Base-by-base conservation (phyloP, 2,329 filamentous ascomycete genomes). In the Calcarisporium arbuscula region DNA sequence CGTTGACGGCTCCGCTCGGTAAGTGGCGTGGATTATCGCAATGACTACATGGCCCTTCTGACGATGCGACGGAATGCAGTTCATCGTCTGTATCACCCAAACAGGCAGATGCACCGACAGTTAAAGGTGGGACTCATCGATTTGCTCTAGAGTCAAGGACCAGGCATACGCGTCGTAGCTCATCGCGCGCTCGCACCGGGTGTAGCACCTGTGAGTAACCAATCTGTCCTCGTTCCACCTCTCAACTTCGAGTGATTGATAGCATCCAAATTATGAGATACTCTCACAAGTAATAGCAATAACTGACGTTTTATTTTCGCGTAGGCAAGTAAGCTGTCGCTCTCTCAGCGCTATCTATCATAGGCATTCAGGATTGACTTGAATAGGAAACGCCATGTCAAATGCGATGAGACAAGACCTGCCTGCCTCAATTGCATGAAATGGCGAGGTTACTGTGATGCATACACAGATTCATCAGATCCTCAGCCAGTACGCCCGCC, bases 391-490 rank as follows among this genome's bases (percentile, higher is more conserved):
- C 60, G 61, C 15, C 61, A 64, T 41, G 56, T 65, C 23, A 65
- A 65, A 44, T 65, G 61, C 36, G 61, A 65, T 31, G 61, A 65
- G 43, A 58, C 58, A 17, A 57, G 58, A 23, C 61, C 61, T 14
- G 53, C 58, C 5, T 65, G 61, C 39, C 50, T 58, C 21, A 65
- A 62, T 30, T 65, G 61, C 36, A 47, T 64, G 36, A 63, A 60
- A 45, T 64, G 60, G 54, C 49, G 53, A 32, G 61, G 61, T n/a
- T 55, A 59, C 34, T 63, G 61, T 30, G 54, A 60, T 19, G 51
- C 56, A 9, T 64, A 62, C 28, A 34, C 39, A 7, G 53, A 53
- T n/a, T 30, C 42, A 4, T 22, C 17, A n/a, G 34, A 34, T 6
- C 35, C 39, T 19, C 30, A 33, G 3, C 10, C 29, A n/a, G 12